Evolutionary conservation across 257 asterid genomes (phyloP).

Genomic region (Vinca minor): DNA sequence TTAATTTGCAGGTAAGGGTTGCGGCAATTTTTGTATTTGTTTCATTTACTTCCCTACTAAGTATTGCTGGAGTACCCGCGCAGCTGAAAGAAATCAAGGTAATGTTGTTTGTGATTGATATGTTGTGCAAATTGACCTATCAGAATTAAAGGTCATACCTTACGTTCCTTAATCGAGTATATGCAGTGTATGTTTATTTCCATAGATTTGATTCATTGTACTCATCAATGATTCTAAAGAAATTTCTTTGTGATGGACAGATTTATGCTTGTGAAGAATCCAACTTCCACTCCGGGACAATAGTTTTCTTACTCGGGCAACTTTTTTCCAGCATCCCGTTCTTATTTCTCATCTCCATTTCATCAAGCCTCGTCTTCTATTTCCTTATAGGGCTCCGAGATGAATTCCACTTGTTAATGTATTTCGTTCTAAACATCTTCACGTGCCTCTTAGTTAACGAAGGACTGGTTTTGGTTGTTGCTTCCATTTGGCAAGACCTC

Average conservation of each 20-base stretch:
- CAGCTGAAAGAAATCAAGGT: constrained; percentile 90
- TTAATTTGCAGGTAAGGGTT: constrained; percentile 66
- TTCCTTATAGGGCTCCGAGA: constrained; percentile 78
- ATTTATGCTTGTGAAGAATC: constrained; percentile 73
- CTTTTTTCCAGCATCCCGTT: constrained; percentile 82
- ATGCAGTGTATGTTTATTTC: not conserved
- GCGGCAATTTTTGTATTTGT: constrained; percentile 78
- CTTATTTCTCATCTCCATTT: constrained; percentile 84
- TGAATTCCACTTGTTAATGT: constrained; percentile 78
- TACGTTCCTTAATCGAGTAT: not conserved
- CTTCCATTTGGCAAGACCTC: constrained; percentile 57
- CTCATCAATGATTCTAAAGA: not conserved
- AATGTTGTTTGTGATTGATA: not conserved
- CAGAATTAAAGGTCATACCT: not conserved
- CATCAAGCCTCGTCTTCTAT: constrained; percentile 83
- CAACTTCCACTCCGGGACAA: constrained; percentile 78
- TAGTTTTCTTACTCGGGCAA: constrained; percentile 76
- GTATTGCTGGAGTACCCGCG: constrained; percentile 88
- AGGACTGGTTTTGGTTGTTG: constrained; percentile 64
- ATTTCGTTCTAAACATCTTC: constrained; percentile 73
- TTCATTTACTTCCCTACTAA: constrained; percentile 73
- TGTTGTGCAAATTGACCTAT: not conserved
- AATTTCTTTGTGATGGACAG: constrained; percentile 30
- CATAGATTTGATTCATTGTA: not conserved
- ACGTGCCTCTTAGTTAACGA: constrained; percentile 82